Evolutionary conservation across 1,139 yeast genomes (phyloP).

Genomic region (Kurtzmaniella natalensis): DNA sequence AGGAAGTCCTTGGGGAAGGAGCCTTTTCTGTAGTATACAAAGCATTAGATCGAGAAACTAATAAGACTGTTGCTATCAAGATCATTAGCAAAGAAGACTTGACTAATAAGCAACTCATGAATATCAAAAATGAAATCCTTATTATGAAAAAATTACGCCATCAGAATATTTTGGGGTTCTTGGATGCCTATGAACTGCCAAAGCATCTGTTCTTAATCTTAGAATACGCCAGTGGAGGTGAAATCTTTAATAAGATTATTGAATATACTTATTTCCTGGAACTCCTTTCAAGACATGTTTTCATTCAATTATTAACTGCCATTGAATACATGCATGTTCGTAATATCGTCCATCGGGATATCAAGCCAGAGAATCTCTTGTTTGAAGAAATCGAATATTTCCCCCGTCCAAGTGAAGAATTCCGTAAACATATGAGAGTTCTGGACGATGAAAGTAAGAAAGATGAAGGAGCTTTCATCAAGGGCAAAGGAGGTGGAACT

Average conservation of each 20-base stretch:
- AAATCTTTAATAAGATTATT: slow-evolving; percentile 89
- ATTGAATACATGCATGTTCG: slow-evolving; percentile 76
- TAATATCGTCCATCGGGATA: slow-evolving; percentile 91
- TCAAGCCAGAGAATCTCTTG: slow-evolving; percentile 88
- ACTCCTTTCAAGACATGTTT: slow-evolving; percentile 77
- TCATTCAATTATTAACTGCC: slow-evolving; percentile 79
- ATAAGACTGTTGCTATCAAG: slow-evolving; percentile 71
- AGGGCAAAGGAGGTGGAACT: slow-evolving; percentile 85
- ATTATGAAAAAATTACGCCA: slow-evolving; percentile 73
- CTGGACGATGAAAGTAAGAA: slow-evolving; percentile 74
- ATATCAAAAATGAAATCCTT: slow-evolving; percentile 78
- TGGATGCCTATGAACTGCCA: slow-evolving; percentile 54
- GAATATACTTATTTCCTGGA: slow-evolving; percentile 88
- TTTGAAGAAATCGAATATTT: slow-evolving; percentile 46
- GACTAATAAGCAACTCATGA: slow-evolving; percentile 44
- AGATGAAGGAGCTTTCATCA: slow-evolving; percentile 82
- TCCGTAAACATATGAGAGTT: slow-evolving; percentile 44
- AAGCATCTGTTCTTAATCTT: slow-evolving; percentile 74
- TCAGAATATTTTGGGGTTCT: slow-evolving; percentile 65
- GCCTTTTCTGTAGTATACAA: slow-evolving; percentile 86
- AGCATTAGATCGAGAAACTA: slow-evolving; percentile 50
- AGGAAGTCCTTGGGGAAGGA: slow-evolving; percentile 63
- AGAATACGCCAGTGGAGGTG: slow-evolving; percentile 91
- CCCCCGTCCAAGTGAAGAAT: slow-evolving; percentile 44
- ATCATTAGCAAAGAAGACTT: slow-evolving; percentile 68